Conservation (phyloP, 208 protist species). For the Novymonas esmeraldas region DNA sequence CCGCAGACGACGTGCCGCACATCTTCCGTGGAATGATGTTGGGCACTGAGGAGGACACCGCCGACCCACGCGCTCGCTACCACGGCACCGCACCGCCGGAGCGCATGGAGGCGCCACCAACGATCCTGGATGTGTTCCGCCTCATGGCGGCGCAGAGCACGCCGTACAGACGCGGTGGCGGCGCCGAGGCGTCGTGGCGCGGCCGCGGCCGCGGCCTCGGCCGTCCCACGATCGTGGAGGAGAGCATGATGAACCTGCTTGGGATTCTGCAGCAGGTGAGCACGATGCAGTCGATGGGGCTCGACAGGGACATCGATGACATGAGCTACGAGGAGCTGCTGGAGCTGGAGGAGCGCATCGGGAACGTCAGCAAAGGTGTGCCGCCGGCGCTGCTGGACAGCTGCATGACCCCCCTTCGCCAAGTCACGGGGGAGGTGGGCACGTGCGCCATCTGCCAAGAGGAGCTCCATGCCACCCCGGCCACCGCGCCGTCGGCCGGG, state of each 20-base stretch:
- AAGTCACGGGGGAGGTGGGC: conserved; percentile 27
- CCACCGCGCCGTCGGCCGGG: conserved; percentile 4
- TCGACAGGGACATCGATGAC: conserved; percentile 74
- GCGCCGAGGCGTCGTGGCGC: not conserved
- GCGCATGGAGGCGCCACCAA: not conserved
- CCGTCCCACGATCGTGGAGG: conserved; percentile 12
- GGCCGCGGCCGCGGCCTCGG: conserved; percentile 5
- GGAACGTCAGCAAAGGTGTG: conserved; percentile 82
- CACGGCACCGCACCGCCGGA: not conserved
- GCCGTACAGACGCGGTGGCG: not conserved
- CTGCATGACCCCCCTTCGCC: conserved; percentile 29
- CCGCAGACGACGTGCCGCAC: not conserved
- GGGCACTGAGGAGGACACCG: not conserved
- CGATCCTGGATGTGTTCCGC: conserved; percentile 15
- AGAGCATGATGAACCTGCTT: conserved; percentile 16
- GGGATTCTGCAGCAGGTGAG: conserved; percentile 39
- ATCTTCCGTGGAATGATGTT: not conserved
- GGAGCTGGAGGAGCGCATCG: conserved; percentile 81
- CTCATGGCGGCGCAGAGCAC: conserved; percentile 1
- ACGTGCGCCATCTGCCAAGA: conserved; percentile 73
- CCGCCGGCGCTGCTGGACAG: conserved; percentile 34
- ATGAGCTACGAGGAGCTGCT: conserved; percentile 91
- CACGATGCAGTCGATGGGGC: conserved; percentile 62
- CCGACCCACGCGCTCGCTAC: not conserved
- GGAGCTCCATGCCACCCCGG: conserved; percentile 29